Evolutionary conservation across 2,329 filamentous ascomycete genomes (phyloP).

Genomic region (Cadophora gregata): DNA sequence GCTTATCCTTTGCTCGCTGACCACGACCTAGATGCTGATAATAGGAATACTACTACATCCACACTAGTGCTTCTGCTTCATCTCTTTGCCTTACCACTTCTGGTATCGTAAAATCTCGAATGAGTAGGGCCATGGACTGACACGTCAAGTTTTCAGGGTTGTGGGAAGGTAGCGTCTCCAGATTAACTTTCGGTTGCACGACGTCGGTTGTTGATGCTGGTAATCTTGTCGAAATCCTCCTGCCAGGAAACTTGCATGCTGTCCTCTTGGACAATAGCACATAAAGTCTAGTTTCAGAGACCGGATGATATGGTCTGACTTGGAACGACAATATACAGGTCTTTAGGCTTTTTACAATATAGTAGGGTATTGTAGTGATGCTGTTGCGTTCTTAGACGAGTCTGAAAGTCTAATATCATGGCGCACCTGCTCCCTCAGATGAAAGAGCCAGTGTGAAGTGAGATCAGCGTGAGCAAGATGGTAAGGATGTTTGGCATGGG

Average conservation of each 20-base stretch:
- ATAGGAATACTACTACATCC: conserved; percentile 15
- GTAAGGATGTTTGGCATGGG: no score
- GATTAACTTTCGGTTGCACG: not conserved
- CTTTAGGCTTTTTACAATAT: not conserved
- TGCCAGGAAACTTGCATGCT: not conserved
- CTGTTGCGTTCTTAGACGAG: no score
- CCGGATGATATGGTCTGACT: not conserved
- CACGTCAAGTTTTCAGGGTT: not conserved
- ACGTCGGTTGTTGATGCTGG: not conserved
- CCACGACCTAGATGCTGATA: conserved; percentile 10
- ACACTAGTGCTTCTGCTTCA: conserved; percentile 1
- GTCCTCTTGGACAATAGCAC: not conserved
- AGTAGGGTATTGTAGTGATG: no score
- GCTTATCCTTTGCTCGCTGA: not conserved
- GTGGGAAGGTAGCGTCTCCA: not conserved
- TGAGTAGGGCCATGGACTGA: not conserved
- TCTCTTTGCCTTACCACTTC: not conserved
- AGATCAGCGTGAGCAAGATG: no score
- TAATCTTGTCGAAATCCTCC: no score
- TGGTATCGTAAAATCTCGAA: not conserved
- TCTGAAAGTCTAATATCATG: no score
- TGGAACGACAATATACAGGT: not conserved
- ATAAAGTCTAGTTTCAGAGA: not conserved
- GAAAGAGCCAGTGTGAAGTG: not conserved
- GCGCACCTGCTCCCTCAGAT: no score